These are phyloP conservation scores for Fusarium neocosmosporiellum DNA, from an alignment of 2,329 filamentous ascomycete genomes.

Conservation along the genomic window DNA sequence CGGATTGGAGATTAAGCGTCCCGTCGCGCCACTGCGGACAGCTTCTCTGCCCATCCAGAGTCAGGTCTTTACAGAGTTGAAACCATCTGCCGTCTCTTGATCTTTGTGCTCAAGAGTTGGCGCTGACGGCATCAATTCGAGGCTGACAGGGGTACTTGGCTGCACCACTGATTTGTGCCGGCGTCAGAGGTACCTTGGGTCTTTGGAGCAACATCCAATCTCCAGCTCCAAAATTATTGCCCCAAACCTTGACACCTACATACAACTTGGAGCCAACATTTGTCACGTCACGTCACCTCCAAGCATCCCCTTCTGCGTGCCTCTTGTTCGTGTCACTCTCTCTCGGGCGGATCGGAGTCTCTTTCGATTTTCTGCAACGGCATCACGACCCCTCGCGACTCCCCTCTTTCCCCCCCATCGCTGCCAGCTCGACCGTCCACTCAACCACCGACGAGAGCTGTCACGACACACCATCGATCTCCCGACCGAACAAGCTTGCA, in stretches of 20 bases:
- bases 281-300: constrained; percentile 31
- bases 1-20: background rate
- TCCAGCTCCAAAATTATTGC: constrained; percentile 39
- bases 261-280: constrained; percentile 26
- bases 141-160: constrained; percentile 22
- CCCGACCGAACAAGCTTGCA: background rate
- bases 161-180: constrained; percentile 2
- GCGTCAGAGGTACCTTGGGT: constrained; percentile 29
- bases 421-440: constrained; percentile 14
- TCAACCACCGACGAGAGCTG: constrained; percentile 14
- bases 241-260: constrained; percentile 38
- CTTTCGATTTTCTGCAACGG: background rate
- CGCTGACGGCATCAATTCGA: background rate
- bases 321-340: constrained; percentile 14
- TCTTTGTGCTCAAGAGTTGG: background rate
- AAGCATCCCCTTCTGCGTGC: constrained; percentile 10
- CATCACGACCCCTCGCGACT: constrained; percentile 12
- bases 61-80: background rate
- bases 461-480: constrained; percentile 12
- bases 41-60: constrained; percentile 3
- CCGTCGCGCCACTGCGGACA: background rate
- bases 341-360: background rate
- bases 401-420: background rate
- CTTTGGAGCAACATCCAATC: constrained; percentile 20
- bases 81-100: background rate